Base-by-base conservation (phyloP, 1,284 basidiomycete genomes). In the Agroathelia rolfsii region DNA sequence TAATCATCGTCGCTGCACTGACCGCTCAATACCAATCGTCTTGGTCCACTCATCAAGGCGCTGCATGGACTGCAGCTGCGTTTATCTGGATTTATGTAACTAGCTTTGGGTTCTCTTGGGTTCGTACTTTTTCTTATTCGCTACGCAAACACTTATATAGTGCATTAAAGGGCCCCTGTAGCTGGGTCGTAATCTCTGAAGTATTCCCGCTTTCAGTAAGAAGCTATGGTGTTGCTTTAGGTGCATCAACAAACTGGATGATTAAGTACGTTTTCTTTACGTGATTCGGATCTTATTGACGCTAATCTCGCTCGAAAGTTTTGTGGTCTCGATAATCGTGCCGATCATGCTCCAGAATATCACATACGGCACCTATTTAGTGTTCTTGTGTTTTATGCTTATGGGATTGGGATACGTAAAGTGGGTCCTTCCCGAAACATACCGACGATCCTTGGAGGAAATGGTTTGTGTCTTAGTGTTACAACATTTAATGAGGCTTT, bases 1-100 rank as follows among this genome's bases (percentile, higher is more conserved):
- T 51, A 32, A 46, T 48, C 30, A 28, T 53, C 19, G 32, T 52
- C 10, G 46, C 51, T 5, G 50, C 46, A 4, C 42, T 55, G 6
- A 47, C 50, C 2, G 55, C 49, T 2, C 42, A 39, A 9, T 57
- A 50, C 40, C 36, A 46, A 26, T 41, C 42, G 3, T 47, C 40
- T 4, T 48, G 50, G 37, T 40, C 36, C 3, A n/a, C n/a, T n/a
- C 41, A 47, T 20, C 38, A 44, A 30, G 39, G 38, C 0, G 45
- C 50, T 16, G 55, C 48, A 1, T 45, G 50, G 34, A 47, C 53
- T 2, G 46, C 53, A 19, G 48, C 59, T 25, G 52, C 51, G 3
- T 56, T 59, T 40, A 50, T 63, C 20, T 62, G 41, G 49, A 3
- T 44, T 3, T 49, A 48, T 25, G 37, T 42, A 28, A 44, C 37